Conservation (phyloP, 495 filamentous ascomycete genomes). For the Aspergillus ostianus region DNA sequence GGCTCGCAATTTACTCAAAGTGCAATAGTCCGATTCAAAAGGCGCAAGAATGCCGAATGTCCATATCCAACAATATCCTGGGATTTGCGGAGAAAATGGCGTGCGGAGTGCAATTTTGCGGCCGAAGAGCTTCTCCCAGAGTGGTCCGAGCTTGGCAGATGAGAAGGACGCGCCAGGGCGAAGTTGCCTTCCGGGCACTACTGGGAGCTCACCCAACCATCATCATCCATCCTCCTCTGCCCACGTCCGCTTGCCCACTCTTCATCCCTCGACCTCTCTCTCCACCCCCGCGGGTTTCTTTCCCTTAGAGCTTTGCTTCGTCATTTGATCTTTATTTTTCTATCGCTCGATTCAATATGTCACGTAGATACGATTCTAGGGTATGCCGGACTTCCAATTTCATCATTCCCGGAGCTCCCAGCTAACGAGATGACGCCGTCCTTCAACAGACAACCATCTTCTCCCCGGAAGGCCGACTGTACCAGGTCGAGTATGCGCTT, state of each 20-base stretch:
- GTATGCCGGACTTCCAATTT: constrained; percentile 49
- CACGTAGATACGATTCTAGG: constrained; percentile 96
- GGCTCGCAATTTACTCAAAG: not conserved
- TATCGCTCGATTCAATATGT: constrained; percentile 61
- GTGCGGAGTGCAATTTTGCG: constrained; percentile 13
- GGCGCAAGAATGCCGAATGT: not conserved
- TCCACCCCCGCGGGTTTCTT: constrained; percentile 6
- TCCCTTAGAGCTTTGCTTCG: constrained; percentile 3
- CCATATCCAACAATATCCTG: not conserved
- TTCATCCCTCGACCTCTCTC: constrained; percentile 20
- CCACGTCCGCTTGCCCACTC: constrained; percentile 23
- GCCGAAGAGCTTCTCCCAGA: constrained; percentile 23
- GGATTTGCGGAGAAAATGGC: not conserved
- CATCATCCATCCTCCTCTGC: constrained; percentile 30
- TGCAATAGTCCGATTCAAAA: not conserved
- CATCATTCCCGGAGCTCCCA: constrained; percentile 34
- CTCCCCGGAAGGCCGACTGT: constrained; percentile 95
- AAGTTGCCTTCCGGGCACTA: constrained; percentile 40
- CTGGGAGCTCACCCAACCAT: constrained; percentile 30
- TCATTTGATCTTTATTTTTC: constrained; percentile 11
- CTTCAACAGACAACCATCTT: constrained; percentile 89
- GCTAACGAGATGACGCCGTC: constrained; percentile 47
- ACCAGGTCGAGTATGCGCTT: constrained; percentile 98
- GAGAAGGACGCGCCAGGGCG: constrained; percentile 45
- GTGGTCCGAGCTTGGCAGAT: constrained; percentile 50